Base-by-base conservation (phyloP, 140 eudicot species). In the Ambrosia hybrid region DNA sequence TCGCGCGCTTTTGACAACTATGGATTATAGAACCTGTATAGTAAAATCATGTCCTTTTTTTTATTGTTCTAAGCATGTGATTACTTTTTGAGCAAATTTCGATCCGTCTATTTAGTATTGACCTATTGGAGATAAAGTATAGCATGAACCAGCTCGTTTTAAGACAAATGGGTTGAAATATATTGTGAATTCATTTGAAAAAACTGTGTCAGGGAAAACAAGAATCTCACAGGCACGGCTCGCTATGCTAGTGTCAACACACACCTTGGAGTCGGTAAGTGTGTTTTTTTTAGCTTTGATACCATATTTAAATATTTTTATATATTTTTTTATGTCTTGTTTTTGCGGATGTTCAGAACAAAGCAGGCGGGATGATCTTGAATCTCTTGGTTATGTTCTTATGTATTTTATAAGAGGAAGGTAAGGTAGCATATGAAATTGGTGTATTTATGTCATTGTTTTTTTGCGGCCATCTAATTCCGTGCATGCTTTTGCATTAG, bases 231-330 rank as follows among this genome's bases (percentile, higher is more conserved):
- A 9, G 99, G 99, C 43, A 94, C 99, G 13, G 99, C 99, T 79
- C 99, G 99, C 14, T 94, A 94, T 85, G 99, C 99, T 64, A 94
- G 99, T 73, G 97, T 94, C 63, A 94, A 94, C 78, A 94, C 99
- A 9, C 99, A 94, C 68, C 95, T 86, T 51, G 99, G 99, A 71
- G 91, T 94, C 70, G 99, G 99, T 94, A 70, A 86, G 92, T 68
- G 46, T 21, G 26, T 21, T 21, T 21, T 41, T 59, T 65, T 16
- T 9, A 51, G 9, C 55, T 72, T 45, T 39, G 13, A 46, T 72
- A 56, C n/a, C 49, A 39, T 38, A 15, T 57, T 13, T 51, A 55
- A 67, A 15, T 26, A 55, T 34, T 0, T 6, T 7, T 6, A 1
- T 67, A 6, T 6, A 39, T 39, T 46, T 37, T 36, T 10, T 55